Evolutionary conservation across 352 stramenopile species (phyloP).

Genomic region (Phytophthora crassamura): DNA sequence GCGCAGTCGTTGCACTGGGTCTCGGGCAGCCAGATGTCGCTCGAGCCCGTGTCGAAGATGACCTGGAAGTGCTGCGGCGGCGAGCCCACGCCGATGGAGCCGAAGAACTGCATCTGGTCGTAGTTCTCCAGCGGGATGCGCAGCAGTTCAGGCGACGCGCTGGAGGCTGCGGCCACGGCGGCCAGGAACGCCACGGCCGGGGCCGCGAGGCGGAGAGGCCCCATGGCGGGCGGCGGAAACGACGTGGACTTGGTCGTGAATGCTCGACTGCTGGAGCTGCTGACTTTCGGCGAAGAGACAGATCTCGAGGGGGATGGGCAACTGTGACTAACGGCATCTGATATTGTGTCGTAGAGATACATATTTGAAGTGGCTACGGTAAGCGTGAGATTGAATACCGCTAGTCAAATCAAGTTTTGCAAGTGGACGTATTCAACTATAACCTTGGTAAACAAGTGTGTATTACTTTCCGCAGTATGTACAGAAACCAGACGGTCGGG

Average conservation of each 20-base stretch:
- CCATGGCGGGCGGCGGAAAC: conserved; percentile 20
- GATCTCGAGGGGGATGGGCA: conserved; percentile 5
- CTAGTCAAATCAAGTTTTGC: neutral
- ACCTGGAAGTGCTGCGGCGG: conserved; percentile 70
- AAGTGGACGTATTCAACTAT: no score
- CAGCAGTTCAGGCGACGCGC: conserved; percentile 31
- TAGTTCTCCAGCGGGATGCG: conserved; percentile 78
- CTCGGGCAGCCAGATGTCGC: conserved; percentile 69
- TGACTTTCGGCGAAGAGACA: conserved; percentile 22
- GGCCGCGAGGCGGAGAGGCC: conserved; percentile 3
- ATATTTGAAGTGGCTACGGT: neutral
- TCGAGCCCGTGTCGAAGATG: conserved; percentile 84
- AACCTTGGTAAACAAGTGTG: no score
- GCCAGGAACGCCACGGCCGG: neutral
- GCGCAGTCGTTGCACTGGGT: conserved; percentile 51
- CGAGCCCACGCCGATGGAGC: conserved; percentile 60
- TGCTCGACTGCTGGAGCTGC: neutral
- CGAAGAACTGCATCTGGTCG: conserved; percentile 83
- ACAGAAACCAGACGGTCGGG: no score
- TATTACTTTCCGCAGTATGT: no score
- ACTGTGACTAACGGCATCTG: conserved; percentile 2
- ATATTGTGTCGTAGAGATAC: neutral
- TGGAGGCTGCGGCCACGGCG: neutral
- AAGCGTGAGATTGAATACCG: no score
- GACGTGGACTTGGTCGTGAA: no score